phyloP scores from a whole-genome alignment of 2,329 filamentous ascomycete genomes.

The Aspergillus jensenii region DNA sequence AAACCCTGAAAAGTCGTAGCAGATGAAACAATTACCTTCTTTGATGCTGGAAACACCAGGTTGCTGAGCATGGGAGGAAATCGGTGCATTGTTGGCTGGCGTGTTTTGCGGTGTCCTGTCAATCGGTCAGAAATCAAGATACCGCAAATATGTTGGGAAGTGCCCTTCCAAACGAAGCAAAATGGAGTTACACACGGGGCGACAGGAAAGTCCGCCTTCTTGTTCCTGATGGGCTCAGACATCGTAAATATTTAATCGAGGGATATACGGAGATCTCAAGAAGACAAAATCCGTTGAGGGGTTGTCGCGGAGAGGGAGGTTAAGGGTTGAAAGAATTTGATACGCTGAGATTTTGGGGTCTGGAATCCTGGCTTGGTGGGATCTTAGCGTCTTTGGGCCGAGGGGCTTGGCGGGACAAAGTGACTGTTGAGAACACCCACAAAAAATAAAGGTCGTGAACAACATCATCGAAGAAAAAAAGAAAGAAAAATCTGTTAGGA shows the following conservation, averaged over 20 bases:
- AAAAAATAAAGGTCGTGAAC: slow-evolving; percentile 26
- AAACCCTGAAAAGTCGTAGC: neutral
- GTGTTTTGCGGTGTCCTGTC: slow-evolving; percentile 96
- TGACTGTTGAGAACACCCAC: slow-evolving; percentile 32
- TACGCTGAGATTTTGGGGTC: slow-evolving; percentile 36
- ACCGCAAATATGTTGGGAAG: neutral
- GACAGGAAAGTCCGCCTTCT: slow-evolving; percentile 60
- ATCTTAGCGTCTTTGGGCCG: slow-evolving; percentile 43
- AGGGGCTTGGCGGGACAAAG: slow-evolving; percentile 42
- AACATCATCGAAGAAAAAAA: slow-evolving; percentile 11
- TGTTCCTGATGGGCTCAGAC: slow-evolving; percentile 69
- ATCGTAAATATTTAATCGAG: slow-evolving; percentile 40
- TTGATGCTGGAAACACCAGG: slow-evolving; percentile 93
- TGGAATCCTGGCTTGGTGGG: slow-evolving; percentile 40
- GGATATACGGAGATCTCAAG: slow-evolving; percentile 10
- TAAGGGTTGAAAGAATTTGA: slow-evolving; percentile 39
- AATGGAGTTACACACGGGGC: slow-evolving; percentile 58
- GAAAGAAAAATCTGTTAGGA: too few relatives aligned
- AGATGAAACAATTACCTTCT: slow-evolving; percentile 68
- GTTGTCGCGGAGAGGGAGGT: slow-evolving; percentile 24
- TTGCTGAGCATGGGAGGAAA: slow-evolving; percentile 95
- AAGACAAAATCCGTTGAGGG: slow-evolving; percentile 20
- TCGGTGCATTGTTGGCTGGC: slow-evolving; percentile 89
- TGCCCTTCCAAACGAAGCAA: neutral
- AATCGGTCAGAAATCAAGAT: slow-evolving; percentile 23